Base-by-base conservation (phyloP, 176 grass and related monocot genomes). In the Oryza coarctata region DNA sequence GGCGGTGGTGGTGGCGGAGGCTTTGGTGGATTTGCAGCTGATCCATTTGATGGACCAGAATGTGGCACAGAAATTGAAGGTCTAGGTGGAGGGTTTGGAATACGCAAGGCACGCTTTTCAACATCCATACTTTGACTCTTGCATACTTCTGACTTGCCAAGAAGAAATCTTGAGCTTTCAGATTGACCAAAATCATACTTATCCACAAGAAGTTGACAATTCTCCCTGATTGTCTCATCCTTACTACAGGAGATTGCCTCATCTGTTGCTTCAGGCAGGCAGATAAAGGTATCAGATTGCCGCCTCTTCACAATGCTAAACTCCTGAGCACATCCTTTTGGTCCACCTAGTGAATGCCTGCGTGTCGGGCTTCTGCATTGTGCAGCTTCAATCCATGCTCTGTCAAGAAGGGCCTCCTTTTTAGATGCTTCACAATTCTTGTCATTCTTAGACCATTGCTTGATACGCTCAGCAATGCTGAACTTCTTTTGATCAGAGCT, bases 211-310 rank as follows among this genome's bases (percentile, higher is more conserved):
- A 90, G 82, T 47, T 87, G 75, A 80, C 77, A 73, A 71, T 94
- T 92, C 61, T 94, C 84, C 18, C 62, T 86, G 27, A 52, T 68
- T 79, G 82, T 14, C 64, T 61, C 63, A 58, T 93, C 89, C 67
- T 82, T 90, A 69, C 81, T 80, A 85, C 73, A 82, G 30, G 75
- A 85, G 75, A 82, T 36, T 80, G 76, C 61, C 72, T 91, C 89
- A 68, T 94, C 77, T 34, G 67, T 81, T 74, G 88, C 58, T 17
- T 92, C 89, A 43, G 86, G 90, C 47, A 83, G 74, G 73, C 70
- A 85, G 77, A 99, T 87, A 90, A 99, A 99, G 83, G 88, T 93
- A 88, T 99, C 93, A 71, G 96, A 99, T 94, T 95, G 96, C 27
- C 96, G 60, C 49, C 96, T 95, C 73, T 93, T 99, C 64, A 89